These are phyloP conservation scores for Pleurotus ostreatus DNA, from an alignment of 768 basidiomycete species.

Conservation along the genomic window DNA sequence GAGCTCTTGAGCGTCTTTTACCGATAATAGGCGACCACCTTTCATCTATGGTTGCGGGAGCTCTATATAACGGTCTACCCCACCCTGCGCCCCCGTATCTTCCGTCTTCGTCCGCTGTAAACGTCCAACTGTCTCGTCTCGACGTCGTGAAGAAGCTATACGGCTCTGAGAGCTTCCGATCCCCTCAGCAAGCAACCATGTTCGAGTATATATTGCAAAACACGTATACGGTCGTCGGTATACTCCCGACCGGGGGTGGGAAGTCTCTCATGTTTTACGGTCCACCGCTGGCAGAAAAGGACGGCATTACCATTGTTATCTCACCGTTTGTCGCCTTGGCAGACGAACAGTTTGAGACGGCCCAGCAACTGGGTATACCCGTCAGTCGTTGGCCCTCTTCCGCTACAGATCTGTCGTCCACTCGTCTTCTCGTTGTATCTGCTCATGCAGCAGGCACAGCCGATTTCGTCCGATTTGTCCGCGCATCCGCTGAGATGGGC, in stretches of 20 bases:
- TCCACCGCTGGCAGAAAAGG: neutral
- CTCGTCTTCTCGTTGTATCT: conserved; percentile 1
- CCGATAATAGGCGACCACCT: no score
- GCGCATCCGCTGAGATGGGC: neutral
- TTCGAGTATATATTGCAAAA: neutral
- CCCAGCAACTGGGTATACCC: neutral
- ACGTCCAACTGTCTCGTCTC: no score
- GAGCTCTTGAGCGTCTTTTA: no score
- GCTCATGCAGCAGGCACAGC: neutral
- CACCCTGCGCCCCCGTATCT: no score
- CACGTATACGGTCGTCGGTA: neutral
- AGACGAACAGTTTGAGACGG: neutral
- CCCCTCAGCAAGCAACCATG: neutral
- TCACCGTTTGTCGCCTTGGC: neutral
- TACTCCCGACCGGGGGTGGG: conserved; percentile 5
- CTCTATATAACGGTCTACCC: no score
- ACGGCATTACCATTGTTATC: neutral
- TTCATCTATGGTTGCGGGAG: no score
- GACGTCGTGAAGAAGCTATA: no score
- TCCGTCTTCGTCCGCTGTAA: no score
- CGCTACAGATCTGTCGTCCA: neutral
- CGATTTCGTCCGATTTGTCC: neutral
- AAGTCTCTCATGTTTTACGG: conserved; percentile 7
- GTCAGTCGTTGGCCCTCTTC: neutral
- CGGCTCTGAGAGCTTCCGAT: no score